phyloP scores from a whole-genome alignment of 768 basidiomycete species.

The Myochromella boudieri region DNA sequence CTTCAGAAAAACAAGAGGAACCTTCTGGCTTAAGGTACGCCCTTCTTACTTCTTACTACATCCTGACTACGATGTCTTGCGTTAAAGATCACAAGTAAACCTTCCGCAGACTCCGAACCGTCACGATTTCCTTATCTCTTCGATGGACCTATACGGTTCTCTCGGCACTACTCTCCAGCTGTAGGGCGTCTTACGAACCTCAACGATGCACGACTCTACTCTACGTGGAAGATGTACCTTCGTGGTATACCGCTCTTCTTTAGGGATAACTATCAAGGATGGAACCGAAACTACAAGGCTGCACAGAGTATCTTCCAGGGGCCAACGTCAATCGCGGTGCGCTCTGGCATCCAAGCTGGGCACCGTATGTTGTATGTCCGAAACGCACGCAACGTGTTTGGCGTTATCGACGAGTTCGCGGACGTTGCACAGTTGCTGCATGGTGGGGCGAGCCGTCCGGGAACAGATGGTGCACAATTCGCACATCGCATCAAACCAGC shows the following conservation, averaged over 20 bases:
- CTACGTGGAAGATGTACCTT: slow-evolving; percentile 79
- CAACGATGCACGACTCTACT: slow-evolving; percentile 63
- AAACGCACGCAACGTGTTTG: slow-evolving; percentile 60
- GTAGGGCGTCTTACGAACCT: slow-evolving; percentile 64
- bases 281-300: slow-evolving; percentile 67
- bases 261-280: slow-evolving; percentile 56
- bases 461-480: slow-evolving; percentile 11
- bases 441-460: slow-evolving; percentile 31
- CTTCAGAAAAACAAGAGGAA: slow-evolving; percentile 50
- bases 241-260: slow-evolving; percentile 60
- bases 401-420: slow-evolving; percentile 47
- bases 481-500: slow-evolving; percentile 68
- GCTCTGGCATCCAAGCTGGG: slow-evolving; percentile 68
- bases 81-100: slow-evolving; percentile 54
- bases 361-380: slow-evolving; percentile 77
- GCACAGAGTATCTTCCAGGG: slow-evolving; percentile 73
- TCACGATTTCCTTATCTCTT: slow-evolving; percentile 57
- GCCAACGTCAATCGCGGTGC: slow-evolving; percentile 59
- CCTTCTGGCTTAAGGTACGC: slow-evolving; percentile 68
- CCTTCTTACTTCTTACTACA: not conserved
- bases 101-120: slow-evolving; percentile 39
- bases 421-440: slow-evolving; percentile 55
- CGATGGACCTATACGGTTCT: slow-evolving; percentile 72
- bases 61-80: not conserved
- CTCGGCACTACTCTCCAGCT: slow-evolving; percentile 69